phyloP scores from a whole-genome alignment of 768 basidiomycete genomes.

The Amanita exitialis region DNA sequence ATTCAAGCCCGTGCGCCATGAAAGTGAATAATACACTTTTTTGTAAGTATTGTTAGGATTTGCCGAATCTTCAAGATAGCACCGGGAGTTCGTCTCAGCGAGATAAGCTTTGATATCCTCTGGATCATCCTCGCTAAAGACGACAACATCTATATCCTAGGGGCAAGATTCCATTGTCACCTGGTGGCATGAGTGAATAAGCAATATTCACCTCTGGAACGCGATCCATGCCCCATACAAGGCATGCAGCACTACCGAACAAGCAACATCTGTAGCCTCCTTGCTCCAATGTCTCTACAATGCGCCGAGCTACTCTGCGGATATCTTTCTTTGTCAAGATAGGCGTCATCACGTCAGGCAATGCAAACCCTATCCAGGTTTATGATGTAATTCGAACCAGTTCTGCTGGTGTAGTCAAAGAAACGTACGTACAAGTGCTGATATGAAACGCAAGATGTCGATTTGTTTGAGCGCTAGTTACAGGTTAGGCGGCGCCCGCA shows the following conservation, averaged over 20 bases:
- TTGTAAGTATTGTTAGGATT: constrained; percentile 28
- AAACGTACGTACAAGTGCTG: background rate
- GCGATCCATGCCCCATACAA: background rate
- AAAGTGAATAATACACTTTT: constrained; percentile 28
- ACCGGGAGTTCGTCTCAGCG: constrained; percentile 17
- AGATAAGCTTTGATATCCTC: constrained; percentile 30
- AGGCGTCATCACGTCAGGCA: constrained; percentile 11
- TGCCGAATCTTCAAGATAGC: constrained; percentile 26
- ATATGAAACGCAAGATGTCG: background rate
- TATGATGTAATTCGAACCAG: background rate
- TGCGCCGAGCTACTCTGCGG: constrained; percentile 16
- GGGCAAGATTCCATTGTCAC: background rate
- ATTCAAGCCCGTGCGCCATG: background rate
- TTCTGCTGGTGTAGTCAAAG: background rate
- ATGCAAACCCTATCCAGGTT: too few species aligned
- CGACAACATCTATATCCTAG: constrained; percentile 19
- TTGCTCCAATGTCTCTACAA: constrained; percentile 2
- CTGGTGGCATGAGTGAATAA: background rate
- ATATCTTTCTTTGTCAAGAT: constrained; percentile 13
- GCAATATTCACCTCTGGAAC: background rate
- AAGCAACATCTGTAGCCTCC: constrained; percentile 1
- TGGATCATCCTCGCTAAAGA: constrained; percentile 21
- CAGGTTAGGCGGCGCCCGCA: too few species aligned
- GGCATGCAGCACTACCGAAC: constrained; percentile 5
- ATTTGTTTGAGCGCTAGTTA: background rate